phyloP scores from a whole-genome alignment of 202 grass and related monocot species.

The Panicum hallii region DNA sequence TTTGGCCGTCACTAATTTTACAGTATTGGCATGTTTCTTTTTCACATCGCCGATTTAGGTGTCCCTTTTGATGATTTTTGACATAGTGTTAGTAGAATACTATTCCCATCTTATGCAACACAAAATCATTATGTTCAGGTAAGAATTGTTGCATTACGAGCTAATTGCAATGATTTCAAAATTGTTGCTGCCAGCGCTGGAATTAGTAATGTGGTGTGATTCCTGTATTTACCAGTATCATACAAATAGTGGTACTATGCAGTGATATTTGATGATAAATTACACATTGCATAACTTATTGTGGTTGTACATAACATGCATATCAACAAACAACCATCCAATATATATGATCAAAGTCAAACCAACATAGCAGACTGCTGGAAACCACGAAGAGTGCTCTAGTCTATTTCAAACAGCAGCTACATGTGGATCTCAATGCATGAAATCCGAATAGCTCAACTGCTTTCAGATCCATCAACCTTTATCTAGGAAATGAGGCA shows the following conservation, averaged over 20 bases:
- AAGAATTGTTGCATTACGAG: no score
- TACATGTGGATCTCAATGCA: neutral
- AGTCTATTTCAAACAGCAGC: neutral
- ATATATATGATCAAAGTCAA: neutral
- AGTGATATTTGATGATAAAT: no score
- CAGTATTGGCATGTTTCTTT: no score
- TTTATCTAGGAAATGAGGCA: neutral
- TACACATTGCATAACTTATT: neutral
- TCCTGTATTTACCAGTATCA: neutral
- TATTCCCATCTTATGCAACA: no score
- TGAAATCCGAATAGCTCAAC: neutral
- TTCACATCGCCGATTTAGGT: no score
- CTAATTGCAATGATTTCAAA: no score
- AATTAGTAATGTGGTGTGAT: neutral
- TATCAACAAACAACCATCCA: neutral
- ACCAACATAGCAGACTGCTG: neutral
- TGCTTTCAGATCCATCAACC: neutral
- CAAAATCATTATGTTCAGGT: no score
- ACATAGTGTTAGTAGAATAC: no score
- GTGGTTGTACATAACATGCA: neutral
- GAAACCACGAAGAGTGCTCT: neutral
- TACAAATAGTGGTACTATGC: no score
- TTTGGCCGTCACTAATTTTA: no score
- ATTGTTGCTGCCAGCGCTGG: no score
- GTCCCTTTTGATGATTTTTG: no score